Percentiles rank a stretch among this genome's conserved stretches.
Evolutionary conservation across 2,329 filamentous ascomycete species (phyloP).

Genomic region (Golovinomyces cichoracearum): DNA sequence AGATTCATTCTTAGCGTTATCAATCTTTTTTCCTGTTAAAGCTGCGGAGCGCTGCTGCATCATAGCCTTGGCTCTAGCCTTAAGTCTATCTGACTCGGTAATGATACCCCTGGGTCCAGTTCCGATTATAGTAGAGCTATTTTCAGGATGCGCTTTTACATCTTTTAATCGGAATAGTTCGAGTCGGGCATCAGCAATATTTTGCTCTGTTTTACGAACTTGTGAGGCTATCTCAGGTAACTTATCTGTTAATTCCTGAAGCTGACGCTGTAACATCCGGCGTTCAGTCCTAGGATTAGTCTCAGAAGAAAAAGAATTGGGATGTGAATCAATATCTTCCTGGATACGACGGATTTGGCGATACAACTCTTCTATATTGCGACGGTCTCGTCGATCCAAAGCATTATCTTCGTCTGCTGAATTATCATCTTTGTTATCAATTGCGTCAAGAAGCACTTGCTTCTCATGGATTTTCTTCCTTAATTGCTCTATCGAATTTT

Average conservation of each 20-base stretch:
- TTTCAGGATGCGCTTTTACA: constrained; percentile 69
- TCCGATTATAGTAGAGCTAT: constrained; percentile 57
- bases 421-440: constrained; percentile 87
- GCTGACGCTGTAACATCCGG: constrained; percentile 60
- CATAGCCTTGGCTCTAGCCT: constrained; percentile 86
- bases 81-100: constrained; percentile 81
- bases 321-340: constrained; percentile 81
- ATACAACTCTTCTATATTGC: constrained; percentile 83
- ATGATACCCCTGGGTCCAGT: constrained; percentile 76
- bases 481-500: constrained; percentile 63
- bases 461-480: constrained; percentile 84
- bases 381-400: constrained; percentile 67
- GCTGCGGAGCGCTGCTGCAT: constrained; percentile 96
- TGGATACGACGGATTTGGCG: constrained; percentile 74
- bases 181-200: constrained; percentile 70
- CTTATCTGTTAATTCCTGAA: constrained; percentile 70
- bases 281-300: constrained; percentile 73
- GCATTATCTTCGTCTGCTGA: constrained; percentile 74
- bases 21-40: constrained; percentile 58
- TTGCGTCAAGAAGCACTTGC: constrained; percentile 77
- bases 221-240: constrained; percentile 79
- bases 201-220: constrained; percentile 70
- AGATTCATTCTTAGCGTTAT: constrained; percentile 40
- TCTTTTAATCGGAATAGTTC: constrained; percentile 87
- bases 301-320: constrained; percentile 42